phyloP scores from a whole-genome alignment of 2,329 filamentous ascomycete genomes.

The Madurella fahalii region DNA sequence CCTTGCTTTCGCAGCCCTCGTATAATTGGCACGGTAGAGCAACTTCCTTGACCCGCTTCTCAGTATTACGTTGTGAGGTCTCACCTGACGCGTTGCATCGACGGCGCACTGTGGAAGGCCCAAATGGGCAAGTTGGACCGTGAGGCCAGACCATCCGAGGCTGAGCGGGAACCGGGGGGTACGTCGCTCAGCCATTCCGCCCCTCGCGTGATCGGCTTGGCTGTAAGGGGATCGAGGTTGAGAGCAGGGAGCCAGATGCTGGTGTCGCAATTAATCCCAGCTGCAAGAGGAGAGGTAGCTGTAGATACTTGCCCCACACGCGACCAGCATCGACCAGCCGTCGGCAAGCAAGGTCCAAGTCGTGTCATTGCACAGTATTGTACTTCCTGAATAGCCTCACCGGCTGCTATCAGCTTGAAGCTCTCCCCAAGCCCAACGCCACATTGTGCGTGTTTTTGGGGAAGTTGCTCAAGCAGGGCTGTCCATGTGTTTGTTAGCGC shows the following conservation, averaged over 20 bases:
- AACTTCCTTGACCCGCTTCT: neutral
- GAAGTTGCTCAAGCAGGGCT: neutral
- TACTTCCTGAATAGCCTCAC: too few relatives aligned
- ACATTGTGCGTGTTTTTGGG: too few relatives aligned
- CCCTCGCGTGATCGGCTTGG: conserved; percentile 3
- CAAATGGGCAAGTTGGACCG: neutral
- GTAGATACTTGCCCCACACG: neutral
- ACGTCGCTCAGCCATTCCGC: neutral
- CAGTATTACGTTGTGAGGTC: conserved; percentile 5
- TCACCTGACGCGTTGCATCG: neutral
- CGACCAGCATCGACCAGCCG: neutral
- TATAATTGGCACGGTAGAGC: conserved; percentile 11
- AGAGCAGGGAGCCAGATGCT: neutral
- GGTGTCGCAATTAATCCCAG: neutral
- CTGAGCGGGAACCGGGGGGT: neutral
- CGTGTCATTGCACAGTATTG: neutral
- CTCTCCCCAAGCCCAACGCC: too few relatives aligned
- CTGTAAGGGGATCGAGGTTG: neutral
- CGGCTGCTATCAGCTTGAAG: neutral
- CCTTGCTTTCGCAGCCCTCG: neutral
- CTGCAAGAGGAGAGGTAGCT: neutral
- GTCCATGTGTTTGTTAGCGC: neutral
- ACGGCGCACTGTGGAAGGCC: conserved; percentile 13
- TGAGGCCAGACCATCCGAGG: neutral
- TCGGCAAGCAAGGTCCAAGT: neutral